Base-by-base conservation (phyloP, 179 eudicot genomes). In the Beta macrorhiza region DNA sequence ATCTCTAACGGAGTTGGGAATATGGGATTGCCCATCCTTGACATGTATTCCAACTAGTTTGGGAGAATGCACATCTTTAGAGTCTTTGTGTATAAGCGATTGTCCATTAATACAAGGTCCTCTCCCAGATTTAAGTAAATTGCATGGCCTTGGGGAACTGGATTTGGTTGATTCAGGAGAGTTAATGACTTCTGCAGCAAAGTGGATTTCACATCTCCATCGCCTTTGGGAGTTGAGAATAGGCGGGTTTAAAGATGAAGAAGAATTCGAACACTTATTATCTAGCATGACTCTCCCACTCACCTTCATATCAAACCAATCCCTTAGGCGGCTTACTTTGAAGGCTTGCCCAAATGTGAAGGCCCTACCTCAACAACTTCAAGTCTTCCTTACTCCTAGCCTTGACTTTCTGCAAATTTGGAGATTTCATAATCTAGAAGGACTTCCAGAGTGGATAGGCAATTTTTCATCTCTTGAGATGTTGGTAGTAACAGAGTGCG, bases 301-400 rank as follows among this genome's bases (percentile, higher is more conserved):
- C 53, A 49, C 62, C 32, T 47, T 51, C 20, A 25, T 32, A 37
- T 52, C 32, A 7, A 37, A 58, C 62, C 44, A n/a, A 64, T 63
- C 73, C 45, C 78, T 67, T 15, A 42, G 3, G 20, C 19, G 29
- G 7, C 42, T 80, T 1, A 4, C 13, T 6, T 64, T 74, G 74
- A 0, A 14, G 44, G 78, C 62, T 37, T 12, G 62, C 7, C 37
- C 72, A 51, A 11, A 61, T 2, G 55, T 65, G 16, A 74, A 16
- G 65, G 15, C 64, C 12, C 79, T 80, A 45, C 79, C 83, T 14
- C 9, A 53, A 80, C 55, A 80, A 20, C 78, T 80, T 64, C 55
- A 51, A 65, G 15, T 63, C 20, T 44, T 80, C 4, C 15, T 63
- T 22, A 22, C 42, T 49, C 53, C 10, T 22, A 80, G 64, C 16